These are phyloP conservation scores for Citrus sp. DNA, from an alignment of 345 rosid species.

Conservation along the genomic window DNA sequence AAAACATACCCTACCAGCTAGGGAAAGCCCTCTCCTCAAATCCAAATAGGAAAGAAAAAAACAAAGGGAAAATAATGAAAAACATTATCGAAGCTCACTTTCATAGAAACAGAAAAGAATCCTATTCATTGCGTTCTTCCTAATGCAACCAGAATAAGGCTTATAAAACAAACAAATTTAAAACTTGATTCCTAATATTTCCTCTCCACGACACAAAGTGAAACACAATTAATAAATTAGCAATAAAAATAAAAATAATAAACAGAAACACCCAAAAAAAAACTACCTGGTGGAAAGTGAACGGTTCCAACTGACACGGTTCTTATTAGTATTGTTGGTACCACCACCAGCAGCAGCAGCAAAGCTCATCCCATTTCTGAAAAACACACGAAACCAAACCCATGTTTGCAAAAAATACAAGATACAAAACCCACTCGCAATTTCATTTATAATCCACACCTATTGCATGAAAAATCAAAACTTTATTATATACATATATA, in stretches of 20 bases:
- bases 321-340: conserved; percentile 28
- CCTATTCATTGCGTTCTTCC: background rate
- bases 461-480: background rate
- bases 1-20: background rate
- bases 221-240: background rate
- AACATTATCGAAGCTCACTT: background rate
- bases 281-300: conserved; percentile 92
- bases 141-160: background rate
- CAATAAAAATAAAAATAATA: background rate
- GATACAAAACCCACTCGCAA: background rate
- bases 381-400: background rate
- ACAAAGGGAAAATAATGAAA: background rate
- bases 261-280: background rate
- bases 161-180: background rate
- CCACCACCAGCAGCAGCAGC: conserved; percentile 41
- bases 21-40: background rate
- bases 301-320: conserved; percentile 79
- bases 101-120: too few relatives aligned
- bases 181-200: background rate
- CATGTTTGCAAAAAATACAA: background rate
- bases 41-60: background rate
- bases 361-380: conserved; percentile 41
- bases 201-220: background rate
- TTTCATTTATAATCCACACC: background rate
- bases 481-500: background rate